Percentiles rank a stretch among this genome's conserved stretches.
These are phyloP conservation scores for Penicillium olsonii DNA, from an alignment of 2,329 filamentous ascomycete species.

Conservation along the genomic window DNA sequence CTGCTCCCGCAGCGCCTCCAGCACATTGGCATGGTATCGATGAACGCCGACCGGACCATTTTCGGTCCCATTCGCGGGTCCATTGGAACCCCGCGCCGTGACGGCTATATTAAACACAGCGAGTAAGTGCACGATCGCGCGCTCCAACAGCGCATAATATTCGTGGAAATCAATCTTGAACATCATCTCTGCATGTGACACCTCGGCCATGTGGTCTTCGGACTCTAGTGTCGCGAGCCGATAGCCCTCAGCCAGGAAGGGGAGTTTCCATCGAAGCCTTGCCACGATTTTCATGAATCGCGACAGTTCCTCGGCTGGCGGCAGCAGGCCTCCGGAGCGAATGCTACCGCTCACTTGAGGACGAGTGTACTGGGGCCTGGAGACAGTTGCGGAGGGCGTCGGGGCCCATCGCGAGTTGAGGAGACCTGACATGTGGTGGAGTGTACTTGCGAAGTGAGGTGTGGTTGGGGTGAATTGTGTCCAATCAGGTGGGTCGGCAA, in stretches of 20 bases:
- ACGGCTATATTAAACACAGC: conserved; percentile 63
- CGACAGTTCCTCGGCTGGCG: conserved; percentile 50
- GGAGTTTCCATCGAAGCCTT: conserved; percentile 64
- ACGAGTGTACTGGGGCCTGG: conserved; percentile 2
- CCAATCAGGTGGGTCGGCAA: too few relatives aligned
- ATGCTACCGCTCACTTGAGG: conserved; percentile 1
- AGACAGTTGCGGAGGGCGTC: not conserved
- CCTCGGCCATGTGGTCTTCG: conserved; percentile 21
- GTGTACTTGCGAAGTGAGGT: not conserved
- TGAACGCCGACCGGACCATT: conserved; percentile 45
- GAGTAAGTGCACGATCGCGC: conserved; percentile 68
- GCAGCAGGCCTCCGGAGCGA: conserved; percentile 11
- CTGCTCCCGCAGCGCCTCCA: conserved; percentile 61
- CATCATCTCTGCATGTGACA: conserved; percentile 59
- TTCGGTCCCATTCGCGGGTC: conserved; percentile 19
- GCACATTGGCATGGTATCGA: conserved; percentile 69
- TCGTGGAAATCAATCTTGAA: conserved; percentile 80
- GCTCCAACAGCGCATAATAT: conserved; percentile 72
- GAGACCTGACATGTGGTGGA: conserved; percentile 11
- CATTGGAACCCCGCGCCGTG: conserved; percentile 24
- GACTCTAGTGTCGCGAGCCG: conserved; percentile 48
- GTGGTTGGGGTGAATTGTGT: not conserved
- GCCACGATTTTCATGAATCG: conserved; percentile 63
- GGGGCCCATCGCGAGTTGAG: conserved; percentile 9
- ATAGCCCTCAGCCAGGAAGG: conserved; percentile 61